Base-by-base conservation (phyloP, 2,329 filamentous ascomycete species). In the Clathrospora elynae region DNA sequence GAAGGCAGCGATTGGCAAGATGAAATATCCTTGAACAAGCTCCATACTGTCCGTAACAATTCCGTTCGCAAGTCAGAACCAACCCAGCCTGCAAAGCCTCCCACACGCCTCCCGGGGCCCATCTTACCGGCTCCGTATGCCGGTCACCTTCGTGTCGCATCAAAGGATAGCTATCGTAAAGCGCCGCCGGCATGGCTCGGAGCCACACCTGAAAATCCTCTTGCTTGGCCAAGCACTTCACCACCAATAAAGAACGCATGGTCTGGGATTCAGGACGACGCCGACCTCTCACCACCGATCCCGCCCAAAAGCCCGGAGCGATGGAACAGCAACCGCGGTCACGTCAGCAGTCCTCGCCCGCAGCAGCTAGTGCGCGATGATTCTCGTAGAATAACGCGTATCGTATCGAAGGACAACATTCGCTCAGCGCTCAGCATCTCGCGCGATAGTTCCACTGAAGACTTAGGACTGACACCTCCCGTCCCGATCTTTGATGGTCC, bases 331-430 rank as follows among this genome's bases (percentile, higher is more conserved):
- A 28, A 13, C 5, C 26, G 19, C 4, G 22, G 26, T 9, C 31
- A 38, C 2, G 13, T 26, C 11, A 32, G 16, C 16, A 5, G 20
- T 14, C 12, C 37, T 6, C 40, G 18, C 9, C 31, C 44, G 9
- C 29, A 49, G 14, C 47, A 44, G 31, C 23, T 35, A n/a, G 3
- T 29, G 2, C 17, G 13, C 12, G 30, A 43, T 22, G 30, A 26
- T 6, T 29, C 40, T 16, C 49, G 47, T 16, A 38, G 42, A 37
- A 24, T 60, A 35, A 16, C 36, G 5, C 64, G 61, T 12, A 65
- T 66, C 28, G 51, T 69, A 2, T 67, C 65, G 5, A 64, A 55
- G 26, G 63, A 67, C 16, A 68, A 67, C 24, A 67, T 69, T 17
- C 64, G 65, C 10, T 49, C 55, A 14, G 58, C 52, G 6, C 44